phyloP scores from a whole-genome alignment of 192 early-diverging fungal species.

The Backusella parvicylindrica region DNA sequence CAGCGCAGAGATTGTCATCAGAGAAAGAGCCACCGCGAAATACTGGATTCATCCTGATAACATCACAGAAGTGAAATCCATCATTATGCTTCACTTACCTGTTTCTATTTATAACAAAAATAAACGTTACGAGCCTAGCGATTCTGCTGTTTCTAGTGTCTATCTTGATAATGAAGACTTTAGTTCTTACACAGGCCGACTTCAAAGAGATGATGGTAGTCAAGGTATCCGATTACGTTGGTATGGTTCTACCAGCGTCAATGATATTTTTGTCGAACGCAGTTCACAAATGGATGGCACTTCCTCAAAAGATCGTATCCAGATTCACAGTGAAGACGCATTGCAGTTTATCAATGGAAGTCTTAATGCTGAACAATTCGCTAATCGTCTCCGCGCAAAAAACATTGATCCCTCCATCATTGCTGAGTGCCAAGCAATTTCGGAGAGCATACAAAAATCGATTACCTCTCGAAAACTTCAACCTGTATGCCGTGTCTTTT shows the following conservation, averaged over 20 bases:
- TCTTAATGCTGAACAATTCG: constrained; percentile 46
- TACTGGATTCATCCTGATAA: constrained; percentile 41
- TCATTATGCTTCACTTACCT: constrained; percentile 37
- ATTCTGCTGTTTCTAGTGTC: constrained; percentile 32
- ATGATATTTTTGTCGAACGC: constrained; percentile 28
- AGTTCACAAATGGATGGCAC: constrained; percentile 27
- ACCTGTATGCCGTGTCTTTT: constrained; percentile 26
- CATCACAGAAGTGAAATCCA: constrained; percentile 36
- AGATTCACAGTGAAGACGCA: constrained; percentile 17
- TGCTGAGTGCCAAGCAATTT: constrained; percentile 43
- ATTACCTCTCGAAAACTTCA: constrained; percentile 19
- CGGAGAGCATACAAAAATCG: constrained; percentile 20
- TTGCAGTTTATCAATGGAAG: constrained; percentile 11
- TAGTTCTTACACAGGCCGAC: constrained; percentile 26
- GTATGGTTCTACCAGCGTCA: constrained; percentile 22
- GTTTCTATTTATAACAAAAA: constrained; percentile 42
- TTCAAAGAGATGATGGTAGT: constrained; percentile 33
- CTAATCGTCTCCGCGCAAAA: constrained; percentile 59
- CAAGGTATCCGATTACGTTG: constrained; percentile 31
- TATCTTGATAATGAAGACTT: constrained; percentile 33
- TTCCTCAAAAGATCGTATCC: constrained; percentile 29
- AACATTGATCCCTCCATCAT: constrained; percentile 58
- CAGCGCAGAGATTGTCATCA: constrained; percentile 25
- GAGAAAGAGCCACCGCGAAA: constrained; percentile 76
- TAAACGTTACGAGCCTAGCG: constrained; percentile 42